Percentiles rank a stretch among this genome's conserved stretches.
Evolutionary conservation across 169 alveolate genomes (phyloP).

Genomic region (Perkinsus olseni): DNA sequence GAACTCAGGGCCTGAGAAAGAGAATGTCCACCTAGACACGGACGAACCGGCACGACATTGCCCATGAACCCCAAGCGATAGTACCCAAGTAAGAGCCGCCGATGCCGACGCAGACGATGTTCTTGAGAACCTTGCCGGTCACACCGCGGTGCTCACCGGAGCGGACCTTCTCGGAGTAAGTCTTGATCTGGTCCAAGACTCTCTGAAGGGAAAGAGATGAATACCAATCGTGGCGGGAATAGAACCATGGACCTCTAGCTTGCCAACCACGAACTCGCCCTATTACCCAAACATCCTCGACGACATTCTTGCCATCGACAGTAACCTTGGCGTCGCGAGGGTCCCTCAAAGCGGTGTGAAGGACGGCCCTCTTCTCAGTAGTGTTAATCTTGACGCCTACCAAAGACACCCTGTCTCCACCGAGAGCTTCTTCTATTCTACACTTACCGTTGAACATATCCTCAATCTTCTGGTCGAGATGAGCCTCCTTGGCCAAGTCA

Average conservation of each 20-base stretch:
- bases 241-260: neutral
- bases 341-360: constrained; percentile 91
- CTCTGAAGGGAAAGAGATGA: neutral
- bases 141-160: constrained; percentile 77
- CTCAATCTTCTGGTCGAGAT: constrained; percentile 9
- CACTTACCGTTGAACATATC: constrained; percentile 22
- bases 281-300: constrained; percentile 36
- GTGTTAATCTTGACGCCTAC: constrained; percentile 79
- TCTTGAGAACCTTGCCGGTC: constrained; percentile 77
- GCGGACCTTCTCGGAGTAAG: constrained; percentile 53
- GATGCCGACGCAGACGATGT: constrained; percentile 89
- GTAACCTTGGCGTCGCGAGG: constrained; percentile 36
- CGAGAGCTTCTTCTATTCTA: neutral
- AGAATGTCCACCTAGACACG: no score
- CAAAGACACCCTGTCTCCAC: constrained; percentile 28
- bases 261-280: neutral
- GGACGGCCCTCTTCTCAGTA: constrained; percentile 90
- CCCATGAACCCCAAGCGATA: constrained; percentile 22
- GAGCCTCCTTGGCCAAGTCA: neutral
- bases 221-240: neutral
- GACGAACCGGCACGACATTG: constrained; percentile 71
- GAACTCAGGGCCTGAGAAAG: constrained; percentile 66
- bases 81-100: constrained; percentile 98
- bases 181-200: constrained; percentile 53
- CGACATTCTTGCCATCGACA: constrained; percentile 47